Percentiles rank a stretch among this genome's conserved stretches.
These are phyloP conservation scores for Amoebophrya sp. DNA, from an alignment of 169 alveolate genomes.

Conservation along the genomic window DNA sequence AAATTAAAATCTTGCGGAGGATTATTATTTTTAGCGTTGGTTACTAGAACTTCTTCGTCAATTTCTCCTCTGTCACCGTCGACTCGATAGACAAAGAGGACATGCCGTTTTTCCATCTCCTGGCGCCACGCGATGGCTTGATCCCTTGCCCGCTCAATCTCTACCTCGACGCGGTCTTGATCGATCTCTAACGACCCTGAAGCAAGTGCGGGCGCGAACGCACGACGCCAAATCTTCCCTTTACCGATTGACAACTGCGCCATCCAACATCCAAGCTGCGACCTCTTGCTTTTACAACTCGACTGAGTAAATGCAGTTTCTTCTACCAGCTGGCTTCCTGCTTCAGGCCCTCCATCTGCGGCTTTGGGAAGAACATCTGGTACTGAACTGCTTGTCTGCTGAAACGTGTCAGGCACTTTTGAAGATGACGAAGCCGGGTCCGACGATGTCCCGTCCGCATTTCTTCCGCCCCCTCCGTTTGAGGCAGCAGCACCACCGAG, in stretches of 20 bases:
- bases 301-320: too few relatives aligned
- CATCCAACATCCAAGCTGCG: neutral
- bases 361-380: too few relatives aligned
- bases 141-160: neutral
- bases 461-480: too few relatives aligned
- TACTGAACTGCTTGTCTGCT: too few relatives aligned
- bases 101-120: neutral
- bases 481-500: too few relatives aligned
- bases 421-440: too few relatives aligned
- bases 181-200: neutral
- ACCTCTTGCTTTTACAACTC: too few relatives aligned
- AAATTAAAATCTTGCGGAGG: too few relatives aligned
- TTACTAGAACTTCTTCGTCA: neutral
- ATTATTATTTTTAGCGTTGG: neutral
- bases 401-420: too few relatives aligned
- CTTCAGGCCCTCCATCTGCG: too few relatives aligned
- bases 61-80: neutral
- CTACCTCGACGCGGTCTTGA: neutral
- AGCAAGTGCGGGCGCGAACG: neutral
- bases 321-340: too few relatives aligned
- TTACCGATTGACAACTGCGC: neutral
- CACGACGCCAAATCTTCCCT: neutral
- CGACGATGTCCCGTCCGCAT: too few relatives aligned
- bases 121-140: neutral
- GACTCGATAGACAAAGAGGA: neutral